These are phyloP conservation scores for Xylaria arbuscula DNA, from an alignment of 2,329 filamentous ascomycete genomes.

Conservation along the genomic window DNA sequence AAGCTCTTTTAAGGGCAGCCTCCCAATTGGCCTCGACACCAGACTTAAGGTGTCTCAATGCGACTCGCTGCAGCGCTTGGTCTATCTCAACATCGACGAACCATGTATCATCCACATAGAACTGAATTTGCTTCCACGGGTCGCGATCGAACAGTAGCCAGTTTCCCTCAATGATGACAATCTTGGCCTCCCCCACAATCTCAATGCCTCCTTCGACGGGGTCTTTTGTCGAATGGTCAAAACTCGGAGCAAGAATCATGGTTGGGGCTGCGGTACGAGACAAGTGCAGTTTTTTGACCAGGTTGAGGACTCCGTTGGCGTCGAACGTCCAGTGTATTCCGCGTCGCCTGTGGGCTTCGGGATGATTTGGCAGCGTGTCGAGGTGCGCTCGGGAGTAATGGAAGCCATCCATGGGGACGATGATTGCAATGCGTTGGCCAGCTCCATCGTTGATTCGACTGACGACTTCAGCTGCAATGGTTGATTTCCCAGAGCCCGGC, in stretches of 20 bases:
- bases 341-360: not conserved
- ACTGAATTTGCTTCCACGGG: not conserved
- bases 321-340: not conserved
- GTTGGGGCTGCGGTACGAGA: not conserved
- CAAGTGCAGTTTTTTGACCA: not conserved
- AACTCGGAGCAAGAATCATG: not conserved
- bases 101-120: not conserved
- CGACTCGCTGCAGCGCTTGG: conserved; percentile 1
- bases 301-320: not conserved
- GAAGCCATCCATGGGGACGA: not conserved
- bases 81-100: not conserved
- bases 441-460: not conserved
- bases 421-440: not conserved
- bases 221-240: conserved; percentile 1
- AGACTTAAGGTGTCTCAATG: not conserved
- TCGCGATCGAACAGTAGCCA: not conserved
- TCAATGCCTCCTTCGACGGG: not conserved
- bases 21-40: not conserved
- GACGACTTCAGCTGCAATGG: not conserved
- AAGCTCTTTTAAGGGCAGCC: not conserved
- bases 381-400: not conserved
- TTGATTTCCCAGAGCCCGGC: not conserved
- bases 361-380: not conserved
- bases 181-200: not conserved
- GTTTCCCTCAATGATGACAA: not conserved